Conservation (phyloP, 129 eudicot genomes). For the Pseudognaphalium luteoalbum region DNA sequence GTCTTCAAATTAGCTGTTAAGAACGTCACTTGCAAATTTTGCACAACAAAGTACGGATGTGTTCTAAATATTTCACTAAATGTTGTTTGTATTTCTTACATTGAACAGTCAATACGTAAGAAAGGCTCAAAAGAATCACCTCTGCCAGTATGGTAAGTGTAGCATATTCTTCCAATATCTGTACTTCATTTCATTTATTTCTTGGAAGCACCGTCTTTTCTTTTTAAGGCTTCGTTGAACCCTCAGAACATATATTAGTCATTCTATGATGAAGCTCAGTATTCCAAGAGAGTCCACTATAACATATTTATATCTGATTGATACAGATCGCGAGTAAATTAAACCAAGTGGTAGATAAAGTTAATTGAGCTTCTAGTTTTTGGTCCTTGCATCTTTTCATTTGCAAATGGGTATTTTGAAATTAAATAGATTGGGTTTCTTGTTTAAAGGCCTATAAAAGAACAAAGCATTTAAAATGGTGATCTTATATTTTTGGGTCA, state of each 20-base stretch:
- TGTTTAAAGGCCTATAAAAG: neutral
- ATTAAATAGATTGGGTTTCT: neutral
- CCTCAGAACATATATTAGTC: neutral
- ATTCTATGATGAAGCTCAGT: neutral
- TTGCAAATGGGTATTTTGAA: neutral
- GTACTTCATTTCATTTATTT: neutral
- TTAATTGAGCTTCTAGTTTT: neutral
- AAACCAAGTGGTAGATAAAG: neutral
- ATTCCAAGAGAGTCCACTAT: neutral
- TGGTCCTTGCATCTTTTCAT: neutral
- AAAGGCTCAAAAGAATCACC: constrained; percentile 31
- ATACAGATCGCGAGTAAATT: neutral
- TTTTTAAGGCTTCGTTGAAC: neutral
- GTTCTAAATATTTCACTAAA: constrained; percentile 9
- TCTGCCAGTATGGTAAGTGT: constrained; percentile 50
- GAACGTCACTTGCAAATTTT: constrained; percentile 2
- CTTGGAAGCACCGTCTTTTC: neutral
- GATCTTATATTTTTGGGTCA: neutral
- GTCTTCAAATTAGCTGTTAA: constrained; percentile 20
- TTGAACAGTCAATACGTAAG: constrained; percentile 55
- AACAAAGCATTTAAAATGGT: neutral
- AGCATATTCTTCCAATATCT: constrained; percentile 4
- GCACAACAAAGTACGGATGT: neutral
- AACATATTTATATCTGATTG: neutral
- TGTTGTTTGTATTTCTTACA: constrained; percentile 20